phyloP scores from a whole-genome alignment of 129 eudicot species.

The Escallonia rubra region DNA sequence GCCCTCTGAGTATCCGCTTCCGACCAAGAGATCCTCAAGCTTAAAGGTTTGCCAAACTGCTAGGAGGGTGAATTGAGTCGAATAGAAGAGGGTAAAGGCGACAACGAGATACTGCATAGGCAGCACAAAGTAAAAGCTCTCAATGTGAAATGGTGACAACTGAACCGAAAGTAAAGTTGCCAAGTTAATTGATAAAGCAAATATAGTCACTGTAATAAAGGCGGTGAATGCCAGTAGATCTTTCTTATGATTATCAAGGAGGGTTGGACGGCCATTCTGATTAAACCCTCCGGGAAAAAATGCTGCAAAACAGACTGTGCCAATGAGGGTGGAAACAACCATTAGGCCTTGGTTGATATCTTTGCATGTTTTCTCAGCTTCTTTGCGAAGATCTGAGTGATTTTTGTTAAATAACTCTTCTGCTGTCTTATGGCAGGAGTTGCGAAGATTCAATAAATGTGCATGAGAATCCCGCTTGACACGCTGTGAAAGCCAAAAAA shows the following conservation, averaged over 20 bases:
- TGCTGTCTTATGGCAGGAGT: background rate
- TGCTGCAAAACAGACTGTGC: background rate
- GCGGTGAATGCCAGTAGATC: background rate
- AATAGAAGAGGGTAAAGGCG: background rate
- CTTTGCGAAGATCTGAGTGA: background rate
- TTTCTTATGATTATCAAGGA: background rate
- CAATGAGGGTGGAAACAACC: conserved; percentile 4
- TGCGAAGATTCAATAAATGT: background rate
- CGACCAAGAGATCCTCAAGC: background rate
- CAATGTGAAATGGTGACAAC: background rate
- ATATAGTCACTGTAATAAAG: background rate
- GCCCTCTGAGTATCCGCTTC: too few relatives aligned
- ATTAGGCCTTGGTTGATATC: conserved; percentile 1
- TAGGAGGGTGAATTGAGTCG: background rate
- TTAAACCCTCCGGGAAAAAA: background rate
- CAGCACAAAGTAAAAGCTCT: background rate
- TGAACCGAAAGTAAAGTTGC: background rate
- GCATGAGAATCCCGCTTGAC: background rate
- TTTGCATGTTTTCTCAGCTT: conserved; percentile 4
- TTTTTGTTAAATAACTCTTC: background rate
- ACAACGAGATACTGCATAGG: background rate
- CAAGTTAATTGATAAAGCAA: background rate
- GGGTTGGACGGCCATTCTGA: background rate
- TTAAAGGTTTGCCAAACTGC: background rate
- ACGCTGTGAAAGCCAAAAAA: background rate